Base-by-base conservation (phyloP, 2,329 filamentous ascomycete species). In the Trichoderma aggressivum region DNA sequence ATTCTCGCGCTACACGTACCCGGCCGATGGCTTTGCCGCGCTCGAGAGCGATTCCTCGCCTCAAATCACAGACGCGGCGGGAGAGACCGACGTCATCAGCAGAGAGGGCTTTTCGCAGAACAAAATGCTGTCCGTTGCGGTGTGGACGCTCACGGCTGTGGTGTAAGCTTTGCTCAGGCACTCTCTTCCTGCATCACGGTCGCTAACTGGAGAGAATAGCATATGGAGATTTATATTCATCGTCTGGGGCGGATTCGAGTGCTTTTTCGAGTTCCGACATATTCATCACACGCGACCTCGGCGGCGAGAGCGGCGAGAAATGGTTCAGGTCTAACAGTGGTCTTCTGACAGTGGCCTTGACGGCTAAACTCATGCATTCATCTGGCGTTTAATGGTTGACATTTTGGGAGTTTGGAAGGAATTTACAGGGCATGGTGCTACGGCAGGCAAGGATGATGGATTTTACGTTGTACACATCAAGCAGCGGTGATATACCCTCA, bases 141-240 rank as follows among this genome's bases (percentile, higher is more conserved):
- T 72, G n/a, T 72, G 71, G 71, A 60, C 55, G 43, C 60, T 72
- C 18, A 70, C 71, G 7, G 60, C 71, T 5, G 56, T 66, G 6
- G 71, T 72, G 71, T 72, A 47, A 72, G 71, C 47, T n/a, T 36
- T 50, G 24, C 32, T 8, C 5, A 30, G 32, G 47, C 18, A 12
- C 24, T 11, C 30, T 5, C 24, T n/a, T 8, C 50, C 14, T 28
- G 10, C 18, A 18, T 8, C 36, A 16, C 14, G 59, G 34, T 39
- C 16, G 21, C 69, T 71, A 32, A 71, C 32, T 12, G 11, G 16
- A 43, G 10, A 50, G 26, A 26, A 63, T 21, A 72, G 71, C 1
- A 47, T 71, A n/a, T 72, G 71, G 68, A 59, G 71, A 6, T 72
- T 68, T 36, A 39, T 72, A 32, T 71, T 72, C 58, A 68, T 71